Evolutionary conservation across 2,329 filamentous ascomycete species (phyloP).

Genomic region (Arthrobotrys musiformis): DNA sequence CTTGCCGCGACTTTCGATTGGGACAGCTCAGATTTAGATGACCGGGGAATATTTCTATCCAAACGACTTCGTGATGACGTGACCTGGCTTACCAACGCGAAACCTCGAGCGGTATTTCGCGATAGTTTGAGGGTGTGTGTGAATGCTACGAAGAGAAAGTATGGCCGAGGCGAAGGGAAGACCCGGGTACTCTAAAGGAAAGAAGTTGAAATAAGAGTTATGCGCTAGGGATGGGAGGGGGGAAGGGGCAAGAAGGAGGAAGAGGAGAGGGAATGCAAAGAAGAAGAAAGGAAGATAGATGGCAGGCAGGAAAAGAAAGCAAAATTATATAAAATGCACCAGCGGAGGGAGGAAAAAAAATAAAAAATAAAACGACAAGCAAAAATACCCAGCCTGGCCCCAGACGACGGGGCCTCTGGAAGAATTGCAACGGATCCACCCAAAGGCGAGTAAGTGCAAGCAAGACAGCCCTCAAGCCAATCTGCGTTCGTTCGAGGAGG

Average conservation of each 20-base stretch:
- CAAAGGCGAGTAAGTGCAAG: constrained; percentile 51
- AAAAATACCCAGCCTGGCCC: constrained; percentile 56
- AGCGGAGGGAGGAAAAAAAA: constrained; percentile 44
- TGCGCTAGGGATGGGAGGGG: constrained; percentile 37
- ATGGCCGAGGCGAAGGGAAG: constrained; percentile 25
- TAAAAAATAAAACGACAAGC: constrained; percentile 50
- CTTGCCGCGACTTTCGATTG: constrained; percentile 53
- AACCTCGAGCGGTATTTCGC: constrained; percentile 41
- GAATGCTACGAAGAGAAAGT: constrained; percentile 18
- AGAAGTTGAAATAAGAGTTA: constrained; percentile 49
- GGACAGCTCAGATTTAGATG: constrained; percentile 38
- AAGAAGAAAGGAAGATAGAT: constrained; percentile 55
- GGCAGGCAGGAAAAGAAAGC: constrained; percentile 55
- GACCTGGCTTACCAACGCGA: constrained; percentile 46
- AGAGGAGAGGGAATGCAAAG: constrained; percentile 37
- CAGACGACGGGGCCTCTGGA: constrained; percentile 54
- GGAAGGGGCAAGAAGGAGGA: constrained; percentile 30
- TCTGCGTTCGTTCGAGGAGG: constrained; percentile 54
- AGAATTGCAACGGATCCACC: constrained; percentile 51
- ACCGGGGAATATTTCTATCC: constrained; percentile 39
- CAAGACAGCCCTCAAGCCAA: constrained; percentile 44
- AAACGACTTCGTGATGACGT: constrained; percentile 52
- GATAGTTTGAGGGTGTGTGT: constrained; percentile 25
- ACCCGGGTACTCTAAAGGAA: constrained; percentile 19
- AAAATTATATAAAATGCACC: constrained; percentile 55